Evolutionary conservation across 306 rosid species (phyloP).

Genomic region (Castanospermum australe): DNA sequence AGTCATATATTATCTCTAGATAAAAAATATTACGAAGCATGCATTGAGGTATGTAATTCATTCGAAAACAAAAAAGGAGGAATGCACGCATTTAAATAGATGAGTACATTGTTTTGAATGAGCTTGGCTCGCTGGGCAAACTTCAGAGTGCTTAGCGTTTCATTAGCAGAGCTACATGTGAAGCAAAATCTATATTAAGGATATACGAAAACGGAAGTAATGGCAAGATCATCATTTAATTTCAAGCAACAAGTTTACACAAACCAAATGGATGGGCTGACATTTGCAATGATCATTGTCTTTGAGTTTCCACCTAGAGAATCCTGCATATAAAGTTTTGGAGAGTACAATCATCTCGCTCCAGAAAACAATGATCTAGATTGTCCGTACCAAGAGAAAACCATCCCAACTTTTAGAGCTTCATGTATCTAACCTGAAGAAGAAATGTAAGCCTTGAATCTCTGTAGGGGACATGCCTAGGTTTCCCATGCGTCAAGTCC

Average conservation of each 20-base stretch:
- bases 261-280: constrained; percentile 94
- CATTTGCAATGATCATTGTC: constrained; percentile 89
- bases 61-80: not conserved
- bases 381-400: not conserved
- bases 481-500: constrained; percentile 92
- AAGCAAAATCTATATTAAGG: constrained; percentile 33
- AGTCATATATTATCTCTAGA: not conserved
- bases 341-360: constrained; percentile 10
- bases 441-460: constrained; percentile 98
- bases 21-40: not conserved
- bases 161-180: constrained; percentile 74
- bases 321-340: constrained; percentile 63
- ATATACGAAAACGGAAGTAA: constrained; percentile 6
- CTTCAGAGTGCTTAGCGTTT: constrained; percentile 94
- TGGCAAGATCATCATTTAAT: constrained; percentile 1
- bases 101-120: constrained; percentile 86
- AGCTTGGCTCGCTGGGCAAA: constrained; percentile 99
- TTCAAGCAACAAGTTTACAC: constrained; percentile 36
- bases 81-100: constrained; percentile 6
- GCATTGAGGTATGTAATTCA: not conserved
- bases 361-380: constrained; percentile 13
- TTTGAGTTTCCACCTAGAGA: constrained; percentile 98
- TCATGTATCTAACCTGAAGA: constrained; percentile 73
- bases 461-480: constrained; percentile 94
- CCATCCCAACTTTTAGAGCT: constrained; percentile 14